Conservation (phyloP, 192 early-diverging fungal species). For the Coemansia sp. region DNA sequence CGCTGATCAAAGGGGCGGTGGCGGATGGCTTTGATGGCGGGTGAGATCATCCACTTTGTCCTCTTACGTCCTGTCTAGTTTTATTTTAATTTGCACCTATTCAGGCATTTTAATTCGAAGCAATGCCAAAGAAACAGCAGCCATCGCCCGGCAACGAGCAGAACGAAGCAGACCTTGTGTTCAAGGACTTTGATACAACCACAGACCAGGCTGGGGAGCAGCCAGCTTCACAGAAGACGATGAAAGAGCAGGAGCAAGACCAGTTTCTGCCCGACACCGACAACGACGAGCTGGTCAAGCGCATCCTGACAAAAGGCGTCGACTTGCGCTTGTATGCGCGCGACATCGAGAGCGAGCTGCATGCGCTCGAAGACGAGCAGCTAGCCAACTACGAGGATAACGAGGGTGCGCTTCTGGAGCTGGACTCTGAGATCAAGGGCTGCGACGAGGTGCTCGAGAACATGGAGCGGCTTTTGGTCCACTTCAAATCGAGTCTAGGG, state of each 20-base stretch:
- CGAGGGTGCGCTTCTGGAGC: conserved; percentile 33
- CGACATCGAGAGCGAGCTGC: conserved; percentile 74
- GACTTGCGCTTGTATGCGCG: conserved; percentile 85
- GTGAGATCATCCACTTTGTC: background rate
- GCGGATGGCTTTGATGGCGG: no score
- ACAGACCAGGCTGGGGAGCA: conserved; percentile 19
- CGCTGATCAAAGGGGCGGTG: no score
- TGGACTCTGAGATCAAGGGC: conserved; percentile 53
- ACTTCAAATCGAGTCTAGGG: conserved; percentile 86
- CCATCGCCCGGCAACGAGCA: background rate
- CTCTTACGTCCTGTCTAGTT: background rate
- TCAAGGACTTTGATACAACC: conserved; percentile 49
- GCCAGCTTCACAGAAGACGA: background rate
- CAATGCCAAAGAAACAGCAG: background rate
- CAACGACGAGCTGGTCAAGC: conserved; percentile 81
- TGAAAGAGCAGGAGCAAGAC: background rate
- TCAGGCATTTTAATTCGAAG: background rate
- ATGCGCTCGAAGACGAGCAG: conserved; percentile 67
- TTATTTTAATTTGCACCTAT: background rate
- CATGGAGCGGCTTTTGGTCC: conserved; percentile 83
- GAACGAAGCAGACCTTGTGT: conserved; percentile 26
- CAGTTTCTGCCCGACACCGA: conserved; percentile 61
- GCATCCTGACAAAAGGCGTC: conserved; percentile 76
- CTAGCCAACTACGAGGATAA: conserved; percentile 49
- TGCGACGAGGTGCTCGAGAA: conserved; percentile 77